Evolutionary conservation across 2,329 filamentous ascomycete genomes (phyloP).

Genomic region (Pezicula carpinea): DNA sequence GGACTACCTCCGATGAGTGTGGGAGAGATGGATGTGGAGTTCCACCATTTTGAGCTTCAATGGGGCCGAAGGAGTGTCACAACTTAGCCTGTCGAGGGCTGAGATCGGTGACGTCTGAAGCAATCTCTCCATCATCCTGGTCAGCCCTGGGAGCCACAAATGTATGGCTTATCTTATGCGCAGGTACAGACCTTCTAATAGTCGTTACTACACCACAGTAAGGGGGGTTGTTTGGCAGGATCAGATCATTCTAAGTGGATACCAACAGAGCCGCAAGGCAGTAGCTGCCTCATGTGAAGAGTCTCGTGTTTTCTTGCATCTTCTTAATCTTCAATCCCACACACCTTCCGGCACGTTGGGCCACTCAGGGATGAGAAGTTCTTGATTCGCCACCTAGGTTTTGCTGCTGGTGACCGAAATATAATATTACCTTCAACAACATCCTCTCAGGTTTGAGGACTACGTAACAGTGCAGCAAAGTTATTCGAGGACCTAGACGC

Average conservation of each 20-base stretch:
- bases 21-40: not conserved
- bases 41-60: not conserved
- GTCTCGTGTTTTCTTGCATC: slow-evolving; percentile 8
- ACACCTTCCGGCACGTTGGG: slow-evolving; percentile 8
- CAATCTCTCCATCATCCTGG: not conserved
- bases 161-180: not conserved
- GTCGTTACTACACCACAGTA: not conserved
- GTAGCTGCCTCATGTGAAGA: slow-evolving; percentile 1
- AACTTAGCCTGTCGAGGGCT: not conserved
- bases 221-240: not conserved
- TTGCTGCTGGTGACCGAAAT: slow-evolving; percentile 12
- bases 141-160: not conserved
- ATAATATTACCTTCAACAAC: slow-evolving; percentile 11
- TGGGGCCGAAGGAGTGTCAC: not conserved
- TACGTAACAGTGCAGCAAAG: not conserved
- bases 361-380: slow-evolving; percentile 9
- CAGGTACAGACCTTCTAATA: not conserved
- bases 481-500: slow-evolving; percentile 3
- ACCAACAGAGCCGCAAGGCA: slow-evolving; percentile 16
- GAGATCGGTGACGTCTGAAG: not conserved
- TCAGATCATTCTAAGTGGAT: not conserved
- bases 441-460: slow-evolving; percentile 12
- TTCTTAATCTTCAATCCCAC: slow-evolving; percentile 2
- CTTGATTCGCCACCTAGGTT: slow-evolving; percentile 18
- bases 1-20: not conserved